Percentiles rank a stretch among this genome's conserved stretches.
phyloP scores from a whole-genome alignment of 2,329 filamentous ascomycete species.

The Apiospora phragmitis region DNA sequence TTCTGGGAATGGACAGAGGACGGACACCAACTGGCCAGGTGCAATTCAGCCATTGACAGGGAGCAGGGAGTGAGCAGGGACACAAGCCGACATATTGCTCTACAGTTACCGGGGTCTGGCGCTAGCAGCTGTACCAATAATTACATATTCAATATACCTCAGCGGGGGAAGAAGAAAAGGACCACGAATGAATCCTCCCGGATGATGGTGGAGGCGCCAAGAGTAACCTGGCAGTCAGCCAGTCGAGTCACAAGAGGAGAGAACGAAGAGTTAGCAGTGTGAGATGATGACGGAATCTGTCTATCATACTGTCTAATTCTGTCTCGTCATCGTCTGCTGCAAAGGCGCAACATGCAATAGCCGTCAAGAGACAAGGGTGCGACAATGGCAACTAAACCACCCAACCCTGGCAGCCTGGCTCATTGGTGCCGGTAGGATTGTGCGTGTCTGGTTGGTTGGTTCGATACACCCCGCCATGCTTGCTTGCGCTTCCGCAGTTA shows the following conservation, averaged over 20 bases:
- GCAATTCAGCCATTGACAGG: not conserved
- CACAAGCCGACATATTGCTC: not conserved
- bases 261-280: not conserved
- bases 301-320: not conserved
- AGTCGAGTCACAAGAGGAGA: not conserved
- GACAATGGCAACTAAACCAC: constrained; percentile 1
- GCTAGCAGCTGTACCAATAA: not conserved
- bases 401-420: not conserved
- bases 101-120: constrained; percentile 1
- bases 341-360: not conserved
- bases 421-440: not conserved
- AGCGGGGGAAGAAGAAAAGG: not conserved
- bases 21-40: not conserved
- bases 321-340: not conserved
- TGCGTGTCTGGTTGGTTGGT: not conserved
- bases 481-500: not conserved
- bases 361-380: not conserved
- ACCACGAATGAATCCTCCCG: not conserved
- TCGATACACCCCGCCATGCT: constrained; percentile 2
- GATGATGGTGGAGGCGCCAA: not conserved
- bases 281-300: not conserved
- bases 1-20: constrained; percentile 2
- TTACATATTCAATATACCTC: not conserved
- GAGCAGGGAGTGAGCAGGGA: not conserved
- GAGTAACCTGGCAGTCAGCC: not conserved